These are phyloP conservation scores for Blastobotrys indianensis DNA, from an alignment of 1,139 yeast species.

Conservation along the genomic window DNA sequence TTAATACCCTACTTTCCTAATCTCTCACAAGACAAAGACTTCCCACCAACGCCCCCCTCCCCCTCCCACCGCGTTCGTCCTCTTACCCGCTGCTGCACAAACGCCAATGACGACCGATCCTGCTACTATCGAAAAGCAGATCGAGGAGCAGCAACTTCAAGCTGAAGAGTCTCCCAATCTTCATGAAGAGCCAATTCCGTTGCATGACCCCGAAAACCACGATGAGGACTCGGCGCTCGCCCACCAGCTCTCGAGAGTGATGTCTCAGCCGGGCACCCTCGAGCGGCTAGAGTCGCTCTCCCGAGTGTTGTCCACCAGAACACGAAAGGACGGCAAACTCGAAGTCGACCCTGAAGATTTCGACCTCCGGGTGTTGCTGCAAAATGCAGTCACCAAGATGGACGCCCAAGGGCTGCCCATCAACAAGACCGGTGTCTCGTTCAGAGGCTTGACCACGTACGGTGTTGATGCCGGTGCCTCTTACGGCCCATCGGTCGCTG, in stretches of 20 bases:
- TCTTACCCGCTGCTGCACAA: too few relatives aligned
- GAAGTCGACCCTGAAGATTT: conserved; percentile 39
- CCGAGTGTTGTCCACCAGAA: conserved; percentile 40
- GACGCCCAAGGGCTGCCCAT: conserved; percentile 42
- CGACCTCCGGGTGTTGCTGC: conserved; percentile 38
- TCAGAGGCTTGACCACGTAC: conserved; percentile 41
- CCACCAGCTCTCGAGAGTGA: conserved; percentile 20
- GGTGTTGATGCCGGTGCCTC: conserved; percentile 52
- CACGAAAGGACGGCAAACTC: conserved; percentile 33
- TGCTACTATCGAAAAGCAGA: too few relatives aligned
- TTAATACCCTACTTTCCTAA: too few relatives aligned
- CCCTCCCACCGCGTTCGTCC: too few relatives aligned
- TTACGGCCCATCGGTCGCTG: conserved; percentile 45
- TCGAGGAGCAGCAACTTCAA: too few relatives aligned
- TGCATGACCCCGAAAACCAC: conserved; percentile 18
- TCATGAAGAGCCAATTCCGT: conserved; percentile 9
- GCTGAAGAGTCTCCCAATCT: not conserved
- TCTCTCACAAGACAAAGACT: conserved; percentile 1
- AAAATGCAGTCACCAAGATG: conserved; percentile 28
- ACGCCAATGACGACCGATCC: too few relatives aligned
- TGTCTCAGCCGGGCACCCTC: conserved; percentile 29
- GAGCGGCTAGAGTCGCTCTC: conserved; percentile 39
- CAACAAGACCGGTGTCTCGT: conserved; percentile 47
- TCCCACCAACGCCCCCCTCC: conserved; percentile 2
- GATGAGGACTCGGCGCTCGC: conserved; percentile 17